Conservation (phyloP, 345 rosid species). For the Acer negundo region DNA sequence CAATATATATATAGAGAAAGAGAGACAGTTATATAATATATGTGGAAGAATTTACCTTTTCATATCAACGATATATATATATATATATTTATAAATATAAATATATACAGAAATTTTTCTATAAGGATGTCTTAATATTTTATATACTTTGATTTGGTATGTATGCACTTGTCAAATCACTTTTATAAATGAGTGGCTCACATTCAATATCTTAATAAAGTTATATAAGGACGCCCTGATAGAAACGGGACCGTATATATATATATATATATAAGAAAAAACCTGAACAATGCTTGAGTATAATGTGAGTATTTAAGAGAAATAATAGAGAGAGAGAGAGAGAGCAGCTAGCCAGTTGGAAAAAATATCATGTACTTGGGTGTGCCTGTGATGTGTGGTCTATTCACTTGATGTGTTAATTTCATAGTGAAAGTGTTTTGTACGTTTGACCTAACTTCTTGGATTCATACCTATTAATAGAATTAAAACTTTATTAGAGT, state of each 20-base stretch:
- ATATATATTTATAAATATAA: too few species aligned
- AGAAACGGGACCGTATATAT: too few species aligned
- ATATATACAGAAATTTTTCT: too few species aligned
- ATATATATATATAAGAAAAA: too few species aligned
- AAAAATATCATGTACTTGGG: background rate
- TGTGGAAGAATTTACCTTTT: background rate
- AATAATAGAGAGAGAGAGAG: background rate
- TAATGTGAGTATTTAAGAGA: background rate
- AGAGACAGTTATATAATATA: background rate
- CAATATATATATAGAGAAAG: background rate
- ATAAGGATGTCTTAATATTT: too few species aligned
- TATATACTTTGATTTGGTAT: too few species aligned
- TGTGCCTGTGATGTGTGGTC: background rate
- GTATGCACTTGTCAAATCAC: too few species aligned
- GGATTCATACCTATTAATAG: background rate
- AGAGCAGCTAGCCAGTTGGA: background rate
- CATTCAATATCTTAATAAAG: too few species aligned
- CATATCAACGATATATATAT: background rate
- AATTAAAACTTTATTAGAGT: background rate
- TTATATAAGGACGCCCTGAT: too few species aligned
- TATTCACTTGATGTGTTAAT: background rate
- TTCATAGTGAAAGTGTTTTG: background rate
- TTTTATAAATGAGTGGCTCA: too few species aligned
- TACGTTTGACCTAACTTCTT: background rate
- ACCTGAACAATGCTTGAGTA: background rate